A percentile compares a stretch with the other conserved stretches of the same genome.
Conservation (phyloP, 352 stramenopile genomes). For the Phytopythium chamaehyphon region DNA sequence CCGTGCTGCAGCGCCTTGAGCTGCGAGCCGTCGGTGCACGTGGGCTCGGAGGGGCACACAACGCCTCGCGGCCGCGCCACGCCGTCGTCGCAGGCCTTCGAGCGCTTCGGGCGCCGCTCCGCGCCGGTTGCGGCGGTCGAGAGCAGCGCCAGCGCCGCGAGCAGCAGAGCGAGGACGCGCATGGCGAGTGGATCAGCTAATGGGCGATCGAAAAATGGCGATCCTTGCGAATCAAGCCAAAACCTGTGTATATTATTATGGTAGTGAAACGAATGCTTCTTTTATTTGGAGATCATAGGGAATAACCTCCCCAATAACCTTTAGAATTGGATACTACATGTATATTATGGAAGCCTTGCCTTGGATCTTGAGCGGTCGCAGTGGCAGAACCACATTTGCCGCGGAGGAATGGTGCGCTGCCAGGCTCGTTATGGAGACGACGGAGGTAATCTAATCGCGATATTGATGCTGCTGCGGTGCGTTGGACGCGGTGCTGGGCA, state of each 20-base stretch:
- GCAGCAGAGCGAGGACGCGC: background rate
- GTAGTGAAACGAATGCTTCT: too few species aligned
- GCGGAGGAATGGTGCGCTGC: too few species aligned
- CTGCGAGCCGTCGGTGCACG: background rate
- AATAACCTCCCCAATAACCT: too few species aligned
- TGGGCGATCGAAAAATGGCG: too few species aligned
- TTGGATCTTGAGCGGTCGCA: too few species aligned
- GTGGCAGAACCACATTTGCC: too few species aligned
- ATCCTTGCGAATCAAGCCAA: conserved; percentile 2
- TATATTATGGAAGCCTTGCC: too few species aligned
- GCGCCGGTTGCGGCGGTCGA: background rate
- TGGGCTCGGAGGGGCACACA: background rate
- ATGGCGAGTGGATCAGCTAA: too few species aligned
- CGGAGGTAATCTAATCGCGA: too few species aligned
- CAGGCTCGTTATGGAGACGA: too few species aligned
- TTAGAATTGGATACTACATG: too few species aligned
- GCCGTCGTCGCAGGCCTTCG: background rate
- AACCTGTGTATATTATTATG: background rate
- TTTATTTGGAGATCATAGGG: too few species aligned
- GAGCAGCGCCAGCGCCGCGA: conserved; percentile 4
- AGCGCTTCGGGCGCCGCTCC: background rate
- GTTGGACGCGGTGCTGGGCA: conserved; percentile 3
- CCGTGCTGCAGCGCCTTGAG: conserved; percentile 39
- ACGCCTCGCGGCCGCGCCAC: background rate
- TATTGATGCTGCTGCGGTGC: background rate